Percentiles rank a stretch among this genome's conserved stretches.
phyloP scores from a whole-genome alignment of 768 basidiomycete genomes.

The Collybiopsis confluens region DNA sequence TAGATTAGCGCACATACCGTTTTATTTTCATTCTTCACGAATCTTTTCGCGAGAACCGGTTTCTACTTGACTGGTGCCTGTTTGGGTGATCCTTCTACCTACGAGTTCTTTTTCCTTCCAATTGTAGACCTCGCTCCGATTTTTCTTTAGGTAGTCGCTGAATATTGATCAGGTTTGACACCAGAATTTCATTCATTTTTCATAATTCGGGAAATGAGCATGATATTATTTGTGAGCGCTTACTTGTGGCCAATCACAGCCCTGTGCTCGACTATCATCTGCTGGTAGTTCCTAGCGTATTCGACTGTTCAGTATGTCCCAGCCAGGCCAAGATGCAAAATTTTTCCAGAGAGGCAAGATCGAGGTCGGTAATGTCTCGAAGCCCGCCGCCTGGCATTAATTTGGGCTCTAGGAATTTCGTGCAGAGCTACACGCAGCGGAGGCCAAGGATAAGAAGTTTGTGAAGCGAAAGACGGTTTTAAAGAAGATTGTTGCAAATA shows the following conservation, averaged over 20 bases:
- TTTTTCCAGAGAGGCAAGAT: conserved; percentile 92
- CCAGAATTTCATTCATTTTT: background rate
- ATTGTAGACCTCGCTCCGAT: background rate
- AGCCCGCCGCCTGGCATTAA: conserved; percentile 2
- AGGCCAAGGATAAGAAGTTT: conserved; percentile 95
- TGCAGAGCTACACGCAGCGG: conserved; percentile 85
- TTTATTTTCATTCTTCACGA: conserved; percentile 9
- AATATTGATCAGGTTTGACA: conserved; percentile 4
- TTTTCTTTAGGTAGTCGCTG: conserved; percentile 10
- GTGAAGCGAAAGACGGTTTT: conserved; percentile 88
- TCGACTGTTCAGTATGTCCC: conserved; percentile 22
- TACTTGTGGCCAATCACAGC: no score
- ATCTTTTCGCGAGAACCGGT: conserved; percentile 5
- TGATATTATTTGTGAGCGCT: no score
- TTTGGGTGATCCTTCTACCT: conserved; percentile 2
- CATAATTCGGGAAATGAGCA: conserved; percentile 21
- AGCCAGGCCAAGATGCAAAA: conserved; percentile 82
- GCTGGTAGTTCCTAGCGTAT: no score
- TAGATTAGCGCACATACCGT: conserved; percentile 29
- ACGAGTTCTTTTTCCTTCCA: conserved; percentile 1
- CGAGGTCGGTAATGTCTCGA: conserved; percentile 48
- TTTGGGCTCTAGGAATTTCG: conserved; percentile 97
- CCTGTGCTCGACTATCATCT: no score
- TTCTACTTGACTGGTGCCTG: background rate
- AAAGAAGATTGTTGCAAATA: conserved; percentile 98